Evolutionary conservation across 306 rosid genomes (phyloP).

Genomic region (Sicyos baderoa): DNA sequence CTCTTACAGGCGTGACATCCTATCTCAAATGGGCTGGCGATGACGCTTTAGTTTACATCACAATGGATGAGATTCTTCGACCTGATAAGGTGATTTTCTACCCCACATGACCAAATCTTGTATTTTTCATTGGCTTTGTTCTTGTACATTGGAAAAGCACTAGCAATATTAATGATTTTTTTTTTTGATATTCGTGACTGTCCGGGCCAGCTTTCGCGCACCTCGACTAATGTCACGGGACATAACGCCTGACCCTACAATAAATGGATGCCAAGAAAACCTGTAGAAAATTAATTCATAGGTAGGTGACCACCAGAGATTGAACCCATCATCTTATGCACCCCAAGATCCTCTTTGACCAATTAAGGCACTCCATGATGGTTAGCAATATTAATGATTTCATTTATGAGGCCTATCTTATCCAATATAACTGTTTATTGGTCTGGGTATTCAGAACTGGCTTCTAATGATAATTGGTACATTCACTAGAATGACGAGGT

Average conservation of each 20-base stretch:
- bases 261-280: no score
- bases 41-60: constrained; percentile 55
- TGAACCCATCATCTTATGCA: no score
- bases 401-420: background rate
- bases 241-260: no score
- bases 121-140: constrained; percentile 7
- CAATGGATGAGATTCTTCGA: constrained; percentile 81
- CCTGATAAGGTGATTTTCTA: constrained; percentile 62
- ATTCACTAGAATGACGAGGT: background rate
- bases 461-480: background rate
- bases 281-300: no score
- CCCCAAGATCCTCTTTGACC: no score
- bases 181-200: no score
- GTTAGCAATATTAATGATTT: background rate
- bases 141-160: background rate
- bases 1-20: constrained; percentile 46
- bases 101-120: background rate
- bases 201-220: no score
- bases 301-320: no score
- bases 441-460: background rate
- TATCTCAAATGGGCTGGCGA: constrained; percentile 68
- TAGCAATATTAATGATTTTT: background rate
- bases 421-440: background rate
- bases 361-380: no score
- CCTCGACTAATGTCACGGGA: no score